phyloP scores from a whole-genome alignment of 768 basidiomycete species.

The Suillus tomentosus region DNA sequence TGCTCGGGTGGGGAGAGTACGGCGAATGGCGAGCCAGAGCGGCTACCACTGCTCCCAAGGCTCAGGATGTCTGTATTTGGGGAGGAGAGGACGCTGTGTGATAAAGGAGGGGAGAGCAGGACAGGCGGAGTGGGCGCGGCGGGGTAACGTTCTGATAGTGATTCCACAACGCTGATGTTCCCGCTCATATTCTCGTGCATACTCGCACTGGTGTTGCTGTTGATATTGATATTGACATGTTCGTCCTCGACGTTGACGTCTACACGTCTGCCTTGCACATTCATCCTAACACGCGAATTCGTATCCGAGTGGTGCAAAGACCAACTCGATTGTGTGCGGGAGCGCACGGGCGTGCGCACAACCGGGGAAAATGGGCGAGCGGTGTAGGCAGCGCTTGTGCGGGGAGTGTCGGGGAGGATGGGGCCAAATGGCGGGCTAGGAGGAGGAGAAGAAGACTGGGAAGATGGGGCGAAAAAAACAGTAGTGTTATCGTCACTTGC shows the following conservation, averaged over 20 bases:
- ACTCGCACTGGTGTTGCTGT: background rate
- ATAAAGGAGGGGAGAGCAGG: slow-evolving; percentile 28
- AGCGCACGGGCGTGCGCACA: slow-evolving; percentile 13
- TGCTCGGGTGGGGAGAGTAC: background rate
- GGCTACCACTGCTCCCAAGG: slow-evolving; percentile 4
- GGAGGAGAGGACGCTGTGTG: slow-evolving; percentile 17
- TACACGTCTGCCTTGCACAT: slow-evolving; percentile 1
- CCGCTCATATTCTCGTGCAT: background rate
- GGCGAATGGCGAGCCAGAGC: background rate
- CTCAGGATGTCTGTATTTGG: slow-evolving; percentile 1
- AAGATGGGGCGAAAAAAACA: slow-evolving; percentile 7
- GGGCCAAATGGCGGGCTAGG: slow-evolving; percentile 28
- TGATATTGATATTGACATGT: background rate
- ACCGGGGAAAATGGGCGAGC: slow-evolving; percentile 33
- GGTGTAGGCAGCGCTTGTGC: slow-evolving; percentile 31
- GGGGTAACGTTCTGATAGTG: slow-evolving; percentile 36
- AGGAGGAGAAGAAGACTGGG: slow-evolving; percentile 4
- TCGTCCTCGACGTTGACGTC: slow-evolving; percentile 5
- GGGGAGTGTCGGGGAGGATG: slow-evolving; percentile 30
- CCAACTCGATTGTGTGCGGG: background rate
- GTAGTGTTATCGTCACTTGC: slow-evolving; percentile 13
- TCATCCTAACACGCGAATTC: background rate
- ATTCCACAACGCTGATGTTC: slow-evolving; percentile 21
- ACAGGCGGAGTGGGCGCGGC: slow-evolving; percentile 31
- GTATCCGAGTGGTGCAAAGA: background rate